These are phyloP conservation scores for Afroboletus lepidellus DNA, from an alignment of 1,284 basidiomycete genomes.

Conservation along the genomic window DNA sequence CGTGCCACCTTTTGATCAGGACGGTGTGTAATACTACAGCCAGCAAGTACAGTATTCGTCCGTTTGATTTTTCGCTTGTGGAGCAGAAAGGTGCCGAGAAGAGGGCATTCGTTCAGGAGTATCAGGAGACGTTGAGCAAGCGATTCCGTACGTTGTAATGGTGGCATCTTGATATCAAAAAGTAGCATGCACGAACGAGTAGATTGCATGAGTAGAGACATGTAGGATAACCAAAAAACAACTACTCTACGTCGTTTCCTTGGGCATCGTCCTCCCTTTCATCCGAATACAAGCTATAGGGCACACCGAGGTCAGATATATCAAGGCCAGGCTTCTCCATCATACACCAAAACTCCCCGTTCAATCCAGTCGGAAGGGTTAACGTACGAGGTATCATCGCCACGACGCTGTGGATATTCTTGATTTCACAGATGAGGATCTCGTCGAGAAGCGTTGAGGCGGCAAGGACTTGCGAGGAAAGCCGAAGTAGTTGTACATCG, in stretches of 20 bases:
- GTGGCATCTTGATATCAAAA: too few relatives aligned
- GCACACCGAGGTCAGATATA: conserved; percentile 7
- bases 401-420: conserved; percentile 3
- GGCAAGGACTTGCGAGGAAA: conserved; percentile 7
- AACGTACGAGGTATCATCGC: conserved; percentile 6
- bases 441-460: background rate
- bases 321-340: conserved; percentile 9
- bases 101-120: too few relatives aligned
- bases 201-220: too few relatives aligned
- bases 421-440: conserved; percentile 1
- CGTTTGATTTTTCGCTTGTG: too few relatives aligned
- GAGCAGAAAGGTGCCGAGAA: too few relatives aligned
- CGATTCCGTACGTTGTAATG: too few relatives aligned
- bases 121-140: too few relatives aligned
- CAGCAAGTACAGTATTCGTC: too few relatives aligned
- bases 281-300: conserved; percentile 6
- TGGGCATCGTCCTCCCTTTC: background rate
- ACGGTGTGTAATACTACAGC: too few relatives aligned
- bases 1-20: too few relatives aligned
- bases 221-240: too few relatives aligned
- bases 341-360: conserved; percentile 5
- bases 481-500: background rate
- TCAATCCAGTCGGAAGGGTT: background rate
- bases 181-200: too few relatives aligned
- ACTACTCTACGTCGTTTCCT: background rate